phyloP scores from a whole-genome alignment of 768 basidiomycete species.

The Polyporus arcularius region DNA sequence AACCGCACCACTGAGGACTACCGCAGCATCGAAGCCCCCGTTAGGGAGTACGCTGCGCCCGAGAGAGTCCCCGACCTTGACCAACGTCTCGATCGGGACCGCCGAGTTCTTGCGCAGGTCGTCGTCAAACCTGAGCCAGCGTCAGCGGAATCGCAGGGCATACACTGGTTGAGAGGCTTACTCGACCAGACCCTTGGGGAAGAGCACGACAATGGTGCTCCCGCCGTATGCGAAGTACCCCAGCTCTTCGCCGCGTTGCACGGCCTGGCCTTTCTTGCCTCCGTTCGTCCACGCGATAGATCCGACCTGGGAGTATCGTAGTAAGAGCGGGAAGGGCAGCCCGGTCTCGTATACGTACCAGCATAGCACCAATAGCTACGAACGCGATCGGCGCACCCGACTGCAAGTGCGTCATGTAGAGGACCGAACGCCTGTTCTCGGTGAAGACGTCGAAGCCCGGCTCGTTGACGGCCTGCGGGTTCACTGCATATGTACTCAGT shows the following conservation, averaged over 20 bases:
- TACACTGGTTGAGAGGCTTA: too few species aligned
- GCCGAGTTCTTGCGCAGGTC: slow-evolving; percentile 60
- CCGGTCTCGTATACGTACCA: slow-evolving; percentile 37
- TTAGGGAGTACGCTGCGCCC: neutral
- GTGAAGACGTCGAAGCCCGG: slow-evolving; percentile 64
- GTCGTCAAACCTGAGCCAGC: slow-evolving; percentile 48
- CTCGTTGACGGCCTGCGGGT: slow-evolving; percentile 79
- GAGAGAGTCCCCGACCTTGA: slow-evolving; percentile 46
- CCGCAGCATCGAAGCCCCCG: neutral
- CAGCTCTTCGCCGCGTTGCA: slow-evolving; percentile 68
- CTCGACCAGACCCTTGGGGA: slow-evolving; percentile 53
- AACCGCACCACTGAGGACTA: neutral
- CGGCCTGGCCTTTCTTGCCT: slow-evolving; percentile 45
- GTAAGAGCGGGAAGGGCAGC: too few species aligned
- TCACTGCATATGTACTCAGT: slow-evolving; percentile 44
- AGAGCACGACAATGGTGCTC: slow-evolving; percentile 66
- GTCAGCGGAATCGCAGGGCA: neutral
- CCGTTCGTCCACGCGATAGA: slow-evolving; percentile 67
- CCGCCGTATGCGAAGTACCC: slow-evolving; percentile 77
- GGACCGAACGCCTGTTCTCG: slow-evolving; percentile 58
- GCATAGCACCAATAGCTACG: slow-evolving; percentile 78
- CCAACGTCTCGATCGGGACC: slow-evolving; percentile 61
- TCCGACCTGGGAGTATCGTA: slow-evolving; percentile 42
- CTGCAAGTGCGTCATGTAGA: slow-evolving; percentile 48
- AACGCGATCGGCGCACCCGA: slow-evolving; percentile 58